A percentile compares a stretch with the other conserved stretches of the same genome.
Conservation (phyloP, 306 rosid species). For the Neltuma alba region DNA sequence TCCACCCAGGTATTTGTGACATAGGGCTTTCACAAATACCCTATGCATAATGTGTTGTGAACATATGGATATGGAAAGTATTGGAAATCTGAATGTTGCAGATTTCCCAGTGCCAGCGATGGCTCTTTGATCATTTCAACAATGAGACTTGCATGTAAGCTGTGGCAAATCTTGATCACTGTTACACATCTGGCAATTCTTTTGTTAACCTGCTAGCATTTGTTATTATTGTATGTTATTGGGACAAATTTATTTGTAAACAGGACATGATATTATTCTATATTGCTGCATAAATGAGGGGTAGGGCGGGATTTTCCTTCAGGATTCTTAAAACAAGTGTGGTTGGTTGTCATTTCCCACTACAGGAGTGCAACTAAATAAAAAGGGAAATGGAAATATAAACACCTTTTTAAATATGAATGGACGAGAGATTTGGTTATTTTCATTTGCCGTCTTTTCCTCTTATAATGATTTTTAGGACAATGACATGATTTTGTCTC, state of each 20-base stretch:
- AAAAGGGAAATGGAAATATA: slow-evolving; percentile 34
- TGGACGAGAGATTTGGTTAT: slow-evolving; percentile 45
- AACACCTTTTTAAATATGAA: slow-evolving; percentile 37
- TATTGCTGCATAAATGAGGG: slow-evolving; percentile 13
- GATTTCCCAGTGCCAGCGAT: slow-evolving; percentile 32
- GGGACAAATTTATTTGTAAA: slow-evolving; percentile 12
- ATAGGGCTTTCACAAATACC: slow-evolving; percentile 30
- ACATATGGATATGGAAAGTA: slow-evolving; percentile 30
- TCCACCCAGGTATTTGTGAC: too few relatives aligned
- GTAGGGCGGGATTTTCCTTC: slow-evolving; percentile 22
- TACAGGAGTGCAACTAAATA: slow-evolving; percentile 24
- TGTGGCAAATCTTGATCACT: slow-evolving; percentile 14
- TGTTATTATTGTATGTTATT: not conserved
- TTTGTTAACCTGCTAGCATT: slow-evolving; percentile 1
- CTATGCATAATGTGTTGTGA: too few relatives aligned
- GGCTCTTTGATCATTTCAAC: slow-evolving; percentile 37
- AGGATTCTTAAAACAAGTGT: slow-evolving; percentile 39
- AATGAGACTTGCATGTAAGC: slow-evolving; percentile 27
- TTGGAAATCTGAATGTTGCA: slow-evolving; percentile 35
- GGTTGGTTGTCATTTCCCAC: slow-evolving; percentile 46
- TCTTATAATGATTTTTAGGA: slow-evolving; percentile 22
- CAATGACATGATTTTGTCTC: slow-evolving; percentile 48
- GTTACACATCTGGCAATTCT: not conserved
- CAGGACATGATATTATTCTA: slow-evolving; percentile 23
- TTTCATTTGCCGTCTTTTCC: not conserved